Percentiles rank a stretch among this genome's conserved stretches.
Conservation (phyloP, 2,329 filamentous ascomycete genomes). For the Colletotrichum tofieldiae region DNA sequence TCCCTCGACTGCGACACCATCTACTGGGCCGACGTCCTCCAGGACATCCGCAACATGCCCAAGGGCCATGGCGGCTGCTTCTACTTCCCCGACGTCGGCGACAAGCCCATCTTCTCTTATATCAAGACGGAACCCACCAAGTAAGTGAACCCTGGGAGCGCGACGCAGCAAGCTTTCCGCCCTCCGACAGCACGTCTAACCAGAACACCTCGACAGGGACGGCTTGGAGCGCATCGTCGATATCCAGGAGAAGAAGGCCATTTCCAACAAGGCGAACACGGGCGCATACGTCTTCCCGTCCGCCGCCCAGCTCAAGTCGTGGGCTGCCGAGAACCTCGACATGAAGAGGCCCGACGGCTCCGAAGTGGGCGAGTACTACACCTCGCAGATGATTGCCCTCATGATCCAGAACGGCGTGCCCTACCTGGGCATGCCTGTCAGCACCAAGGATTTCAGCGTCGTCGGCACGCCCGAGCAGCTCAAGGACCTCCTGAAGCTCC, state of each 20-base stretch:
- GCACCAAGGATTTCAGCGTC: slow-evolving; percentile 47
- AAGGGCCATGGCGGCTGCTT: slow-evolving; percentile 47
- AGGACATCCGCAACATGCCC: slow-evolving; percentile 48
- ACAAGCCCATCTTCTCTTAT: slow-evolving; percentile 52
- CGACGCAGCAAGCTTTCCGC: no score
- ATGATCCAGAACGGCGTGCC: slow-evolving; percentile 48
- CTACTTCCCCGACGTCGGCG: slow-evolving; percentile 49
- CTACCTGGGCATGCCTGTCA: slow-evolving; percentile 47
- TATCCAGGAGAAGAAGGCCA: slow-evolving; percentile 51
- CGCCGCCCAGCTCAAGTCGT: slow-evolving; percentile 46
- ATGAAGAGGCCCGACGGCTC: slow-evolving; percentile 44
- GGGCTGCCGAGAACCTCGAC: slow-evolving; percentile 47
- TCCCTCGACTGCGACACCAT: slow-evolving; percentile 54
- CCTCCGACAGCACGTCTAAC: slow-evolving; percentile 2
- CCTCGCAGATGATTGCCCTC: slow-evolving; percentile 47
- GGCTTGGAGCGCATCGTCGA: slow-evolving; percentile 47
- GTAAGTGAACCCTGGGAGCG: slow-evolving; percentile 18
- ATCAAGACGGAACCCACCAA: slow-evolving; percentile 47
- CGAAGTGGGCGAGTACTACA: slow-evolving; percentile 49
- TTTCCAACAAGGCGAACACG: slow-evolving; percentile 50
- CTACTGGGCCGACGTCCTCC: slow-evolving; percentile 52
- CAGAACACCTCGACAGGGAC: slow-evolving; percentile 24
- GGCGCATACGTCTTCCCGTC: slow-evolving; percentile 50
- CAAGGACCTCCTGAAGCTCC: slow-evolving; percentile 47
- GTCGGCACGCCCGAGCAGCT: slow-evolving; percentile 51